Conservation (phyloP, 495 filamentous ascomycete species). For the Neurospora tetraspora region DNA sequence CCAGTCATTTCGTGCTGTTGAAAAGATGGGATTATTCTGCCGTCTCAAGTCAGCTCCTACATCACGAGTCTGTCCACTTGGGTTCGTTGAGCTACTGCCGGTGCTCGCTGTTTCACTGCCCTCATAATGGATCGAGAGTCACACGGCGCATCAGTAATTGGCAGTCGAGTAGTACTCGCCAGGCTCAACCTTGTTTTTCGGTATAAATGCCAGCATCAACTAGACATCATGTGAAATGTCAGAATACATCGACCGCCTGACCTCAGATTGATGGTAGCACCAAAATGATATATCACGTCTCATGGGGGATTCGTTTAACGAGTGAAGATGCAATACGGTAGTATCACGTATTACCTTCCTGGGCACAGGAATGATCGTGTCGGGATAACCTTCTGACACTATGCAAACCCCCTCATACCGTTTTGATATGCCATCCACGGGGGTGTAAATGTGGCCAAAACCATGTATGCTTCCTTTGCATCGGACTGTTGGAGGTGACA, state of each 20-base stretch:
- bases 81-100: not conserved
- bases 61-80: not conserved
- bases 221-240: not conserved
- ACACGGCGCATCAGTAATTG: not conserved
- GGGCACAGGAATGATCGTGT: not conserved
- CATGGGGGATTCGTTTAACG: not conserved
- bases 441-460: not conserved
- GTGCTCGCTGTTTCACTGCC: not conserved
- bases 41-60: not conserved
- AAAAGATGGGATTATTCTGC: not conserved
- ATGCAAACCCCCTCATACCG: not conserved
- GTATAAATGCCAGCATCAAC: not conserved
- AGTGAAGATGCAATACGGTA: not conserved
- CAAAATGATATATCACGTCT: not conserved
- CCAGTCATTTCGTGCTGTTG: not conserved
- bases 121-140: not conserved
- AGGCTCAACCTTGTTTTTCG: not conserved
- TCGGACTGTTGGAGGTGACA: not conserved
- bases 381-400: not conserved
- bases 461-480: not conserved
- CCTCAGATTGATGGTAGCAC: not conserved
- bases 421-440: not conserved
- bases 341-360: not conserved
- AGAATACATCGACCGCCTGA: not conserved
- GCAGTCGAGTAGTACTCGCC: not conserved